Percentiles rank a stretch among this genome's conserved stretches.
Evolutionary conservation across 192 early-diverging fungal species (phyloP).

Genomic region (Coemansia sp.): DNA sequence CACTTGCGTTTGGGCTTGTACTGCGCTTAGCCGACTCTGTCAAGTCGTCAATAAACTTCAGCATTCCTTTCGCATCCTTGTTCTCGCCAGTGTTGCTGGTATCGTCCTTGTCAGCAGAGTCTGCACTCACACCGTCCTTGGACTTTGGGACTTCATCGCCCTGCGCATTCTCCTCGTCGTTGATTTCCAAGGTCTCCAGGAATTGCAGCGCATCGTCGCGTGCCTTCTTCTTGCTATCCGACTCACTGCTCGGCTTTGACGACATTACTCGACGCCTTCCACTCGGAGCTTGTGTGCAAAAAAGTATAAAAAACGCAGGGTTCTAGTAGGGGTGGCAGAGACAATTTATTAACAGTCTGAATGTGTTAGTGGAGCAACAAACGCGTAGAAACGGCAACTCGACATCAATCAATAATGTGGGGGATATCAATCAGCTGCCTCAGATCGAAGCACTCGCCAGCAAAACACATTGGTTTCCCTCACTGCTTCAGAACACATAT

Average conservation of each 20-base stretch:
- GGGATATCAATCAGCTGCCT: neutral
- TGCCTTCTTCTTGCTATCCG: slow-evolving; percentile 45
- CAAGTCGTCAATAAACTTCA: slow-evolving; percentile 52
- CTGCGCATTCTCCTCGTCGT: slow-evolving; percentile 22
- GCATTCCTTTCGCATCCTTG: slow-evolving; percentile 36
- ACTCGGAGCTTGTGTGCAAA: neutral
- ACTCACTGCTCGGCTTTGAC: slow-evolving; percentile 17
- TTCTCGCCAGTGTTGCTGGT: slow-evolving; percentile 13
- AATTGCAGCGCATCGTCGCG: slow-evolving; percentile 55
- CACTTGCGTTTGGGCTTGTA: slow-evolving; percentile 10
- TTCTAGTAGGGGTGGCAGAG: neutral
- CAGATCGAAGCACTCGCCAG: neutral
- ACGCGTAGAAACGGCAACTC: neutral
- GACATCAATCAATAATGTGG: neutral
- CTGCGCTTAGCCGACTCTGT: slow-evolving; percentile 52
- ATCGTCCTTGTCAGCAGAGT: slow-evolving; percentile 6
- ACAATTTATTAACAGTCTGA: neutral
- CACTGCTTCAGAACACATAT: neutral
- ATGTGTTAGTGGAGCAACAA: neutral
- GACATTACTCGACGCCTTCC: slow-evolving; percentile 20
- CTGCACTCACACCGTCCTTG: neutral
- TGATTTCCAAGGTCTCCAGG: slow-evolving; percentile 46
- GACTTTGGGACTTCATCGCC: slow-evolving; percentile 3
- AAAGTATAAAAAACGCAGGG: neutral
- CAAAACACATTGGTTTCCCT: neutral